phyloP scores from a whole-genome alignment of 768 basidiomycete species.

The Infundibulicybe gibba region DNA sequence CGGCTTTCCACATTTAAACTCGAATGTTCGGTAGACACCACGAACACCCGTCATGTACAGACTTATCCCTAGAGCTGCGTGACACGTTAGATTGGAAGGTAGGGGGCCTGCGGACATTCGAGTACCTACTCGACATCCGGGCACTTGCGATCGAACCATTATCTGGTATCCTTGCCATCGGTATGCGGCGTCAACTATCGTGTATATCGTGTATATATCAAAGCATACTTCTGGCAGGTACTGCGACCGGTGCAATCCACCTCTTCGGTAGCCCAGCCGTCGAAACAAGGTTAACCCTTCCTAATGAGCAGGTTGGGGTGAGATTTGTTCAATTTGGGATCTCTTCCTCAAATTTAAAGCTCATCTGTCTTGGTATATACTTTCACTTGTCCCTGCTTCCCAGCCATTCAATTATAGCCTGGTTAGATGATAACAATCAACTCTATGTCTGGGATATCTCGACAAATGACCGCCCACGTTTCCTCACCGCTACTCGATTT shows the following conservation, averaged over 20 bases:
- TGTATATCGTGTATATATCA: neutral
- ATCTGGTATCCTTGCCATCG: constrained; percentile 56
- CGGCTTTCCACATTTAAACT: neutral
- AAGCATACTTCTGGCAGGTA: constrained; percentile 40
- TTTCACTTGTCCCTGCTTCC: neutral
- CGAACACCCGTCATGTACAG: constrained; percentile 29
- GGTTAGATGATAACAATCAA: constrained; percentile 46
- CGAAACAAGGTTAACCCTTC: constrained; percentile 41
- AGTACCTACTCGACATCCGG: constrained; percentile 48
- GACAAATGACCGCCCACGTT: constrained; percentile 47
- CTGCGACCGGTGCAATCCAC: constrained; percentile 56
- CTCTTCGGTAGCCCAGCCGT: constrained; percentile 71
- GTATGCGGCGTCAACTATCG: constrained; percentile 24
- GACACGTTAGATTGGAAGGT: constrained; percentile 59
- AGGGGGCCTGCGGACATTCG: constrained; percentile 42
- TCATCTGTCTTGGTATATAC: constrained; percentile 60
- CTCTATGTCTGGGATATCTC: constrained; percentile 63
- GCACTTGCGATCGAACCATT: constrained; percentile 58
- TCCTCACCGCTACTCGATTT: constrained; percentile 45
- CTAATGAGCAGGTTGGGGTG: constrained; percentile 34
- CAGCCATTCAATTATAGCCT: constrained; percentile 1
- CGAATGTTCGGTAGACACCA: constrained; percentile 40
- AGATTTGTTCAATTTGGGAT: constrained; percentile 63
- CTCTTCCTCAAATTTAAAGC: constrained; percentile 35
- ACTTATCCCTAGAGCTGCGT: constrained; percentile 54